Evolutionary conservation across 2,329 filamentous ascomycete species (phyloP).

Genomic region (Epichloe hybrida): DNA sequence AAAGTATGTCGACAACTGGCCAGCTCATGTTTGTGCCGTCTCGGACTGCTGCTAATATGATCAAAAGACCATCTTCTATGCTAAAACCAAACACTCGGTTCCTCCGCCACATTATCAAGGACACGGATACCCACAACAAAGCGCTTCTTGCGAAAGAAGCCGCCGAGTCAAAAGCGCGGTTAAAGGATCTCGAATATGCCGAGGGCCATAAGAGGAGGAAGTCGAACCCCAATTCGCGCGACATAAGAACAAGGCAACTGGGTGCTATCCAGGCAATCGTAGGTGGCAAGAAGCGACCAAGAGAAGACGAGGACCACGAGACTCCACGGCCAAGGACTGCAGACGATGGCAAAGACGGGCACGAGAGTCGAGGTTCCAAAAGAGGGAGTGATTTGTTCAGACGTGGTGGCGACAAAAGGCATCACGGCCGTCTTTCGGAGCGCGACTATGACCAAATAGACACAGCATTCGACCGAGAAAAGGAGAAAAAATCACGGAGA

Average conservation of each 20-base stretch:
- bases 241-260: slow-evolving; percentile 44
- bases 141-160: slow-evolving; percentile 74
- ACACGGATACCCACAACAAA: slow-evolving; percentile 81
- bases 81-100: slow-evolving; percentile 90
- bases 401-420: slow-evolving; percentile 2
- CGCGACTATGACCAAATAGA: slow-evolving; percentile 8
- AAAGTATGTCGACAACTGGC: slow-evolving; percentile 25
- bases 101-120: slow-evolving; percentile 72
- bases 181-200: slow-evolving; percentile 44
- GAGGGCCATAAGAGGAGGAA: slow-evolving; percentile 31
- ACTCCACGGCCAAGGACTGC: slow-evolving; percentile 5
- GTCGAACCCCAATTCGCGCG: slow-evolving; percentile 30
- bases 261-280: slow-evolving; percentile 48
- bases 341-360: slow-evolving; percentile 9
- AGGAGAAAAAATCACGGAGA: background rate
- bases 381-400: background rate
- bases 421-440: slow-evolving; percentile 14
- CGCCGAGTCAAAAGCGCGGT: slow-evolving; percentile 59
- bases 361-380: background rate
- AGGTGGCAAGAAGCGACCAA: slow-evolving; percentile 26
- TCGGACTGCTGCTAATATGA: background rate
- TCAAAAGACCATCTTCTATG: slow-evolving; percentile 45
- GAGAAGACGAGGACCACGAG: slow-evolving; percentile 3
- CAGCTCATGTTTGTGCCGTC: background rate
- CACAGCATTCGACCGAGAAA: slow-evolving; percentile 4